Evolutionary conservation across 2,329 filamentous ascomycete species (phyloP), one percentile per base, ranked within the genome.

Genomic region (Chaetoscypha palmicola): DNA sequence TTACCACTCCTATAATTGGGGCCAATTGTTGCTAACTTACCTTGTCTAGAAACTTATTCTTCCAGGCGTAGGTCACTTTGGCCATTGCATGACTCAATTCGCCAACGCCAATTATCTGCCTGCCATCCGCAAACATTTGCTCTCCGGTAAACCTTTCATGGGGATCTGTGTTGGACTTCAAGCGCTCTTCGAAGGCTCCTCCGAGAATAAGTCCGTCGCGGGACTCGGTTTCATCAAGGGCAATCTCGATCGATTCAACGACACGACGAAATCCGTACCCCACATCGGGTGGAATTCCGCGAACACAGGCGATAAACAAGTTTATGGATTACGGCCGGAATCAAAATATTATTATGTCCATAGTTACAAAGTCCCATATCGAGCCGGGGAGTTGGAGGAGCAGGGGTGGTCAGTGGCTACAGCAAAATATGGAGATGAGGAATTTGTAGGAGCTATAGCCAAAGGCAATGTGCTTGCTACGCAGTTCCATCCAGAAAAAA

Each of bases 321-420:
- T 97, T 46, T 96, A 91, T 64, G 89, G 85, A 45, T 68, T 98
- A 42, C 72, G 77, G 21, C 81, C 86, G 1, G 74, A 75, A 41
- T 94, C 86, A 61, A 98, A 97, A 66, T 98, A 98, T 72, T 98
- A 98, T 69, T 98, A 98, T 62, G 91, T 98, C 45, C 92, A 98
- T 72, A 90, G 88, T 2, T 98, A 92, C 67, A 90, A 89, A 46
- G 82, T 80, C 20, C 83, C 83, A 2, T 95, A 96, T 63, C 67
- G 68, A 41, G 66, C 76, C 35, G 86, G 84, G 26, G 73, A 83
- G 52, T 72, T 96, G 10, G 89, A 96, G 65, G 71, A 72, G 43
- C 75, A 84, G 24, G 92, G 91, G 20, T 98, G 92, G 91, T 79
- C 80, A 7, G 84, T 97, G n/a, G 92, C 92, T 1, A 94, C 86